Conservation (phyloP, 2,329 filamentous ascomycete species). For the Trichoderma oligosporum region DNA sequence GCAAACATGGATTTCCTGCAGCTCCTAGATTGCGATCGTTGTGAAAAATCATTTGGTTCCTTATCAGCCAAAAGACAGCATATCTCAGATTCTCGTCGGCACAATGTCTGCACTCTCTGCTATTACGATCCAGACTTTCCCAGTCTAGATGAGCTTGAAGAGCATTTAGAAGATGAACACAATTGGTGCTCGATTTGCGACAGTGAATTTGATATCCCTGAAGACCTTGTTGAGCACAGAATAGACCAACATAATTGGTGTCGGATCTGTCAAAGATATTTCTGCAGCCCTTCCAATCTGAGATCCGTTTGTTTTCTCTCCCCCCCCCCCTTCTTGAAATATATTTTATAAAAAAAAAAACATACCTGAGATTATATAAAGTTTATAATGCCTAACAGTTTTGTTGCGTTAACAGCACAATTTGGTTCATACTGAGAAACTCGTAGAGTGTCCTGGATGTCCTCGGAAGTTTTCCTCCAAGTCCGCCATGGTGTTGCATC, state of each 20-base stretch:
- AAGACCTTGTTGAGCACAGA: conserved; percentile 19
- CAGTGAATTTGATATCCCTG: not conserved
- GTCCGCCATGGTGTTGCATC: conserved; percentile 28
- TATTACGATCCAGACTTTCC: not conserved
- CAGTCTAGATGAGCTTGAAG: conserved; percentile 3
- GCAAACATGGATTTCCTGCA: too few species aligned
- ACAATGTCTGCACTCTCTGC: conserved; percentile 19
- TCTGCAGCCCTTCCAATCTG: conserved; percentile 18
- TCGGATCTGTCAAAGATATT: conserved; percentile 13
- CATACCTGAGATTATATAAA: not conserved
- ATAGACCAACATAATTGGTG: conserved; percentile 21
- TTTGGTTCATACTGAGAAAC: conserved; percentile 19
- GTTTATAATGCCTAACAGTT: not conserved
- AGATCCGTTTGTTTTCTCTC: conserved; percentile 14
- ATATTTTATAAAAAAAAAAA: not conserved
- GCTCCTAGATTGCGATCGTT: conserved; percentile 19
- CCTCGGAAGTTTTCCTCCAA: conserved; percentile 18
- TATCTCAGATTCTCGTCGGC: not conserved
- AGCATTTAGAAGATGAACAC: conserved; percentile 17
- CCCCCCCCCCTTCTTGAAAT: not conserved
- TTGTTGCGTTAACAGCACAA: conserved; percentile 21
- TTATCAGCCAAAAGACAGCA: conserved; percentile 14
- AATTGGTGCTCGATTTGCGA: conserved; percentile 16
- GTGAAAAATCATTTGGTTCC: conserved; percentile 4
- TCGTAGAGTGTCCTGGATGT: conserved; percentile 23